Percentiles rank a stretch among this genome's conserved stretches.
phyloP scores from a whole-genome alignment of 495 filamentous ascomycete species.

The Chlorociboria aeruginascens region DNA sequence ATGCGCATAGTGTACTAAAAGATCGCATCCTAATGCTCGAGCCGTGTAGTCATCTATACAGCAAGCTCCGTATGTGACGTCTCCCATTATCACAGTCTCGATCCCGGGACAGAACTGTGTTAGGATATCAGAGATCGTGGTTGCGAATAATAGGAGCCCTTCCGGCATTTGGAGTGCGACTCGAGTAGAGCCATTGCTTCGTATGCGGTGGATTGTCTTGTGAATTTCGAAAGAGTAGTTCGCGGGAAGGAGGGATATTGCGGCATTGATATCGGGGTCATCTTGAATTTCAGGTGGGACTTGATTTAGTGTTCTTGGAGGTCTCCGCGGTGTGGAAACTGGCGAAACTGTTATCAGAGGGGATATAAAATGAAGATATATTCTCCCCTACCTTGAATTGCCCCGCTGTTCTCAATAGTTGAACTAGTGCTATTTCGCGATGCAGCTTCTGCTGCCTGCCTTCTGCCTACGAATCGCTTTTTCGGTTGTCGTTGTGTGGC shows the following conservation, averaged over 20 bases:
- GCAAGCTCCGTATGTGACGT: conserved; percentile 97
- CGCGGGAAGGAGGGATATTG: conserved; percentile 71
- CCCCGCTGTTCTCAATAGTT: conserved; percentile 48
- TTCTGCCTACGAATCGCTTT: conserved; percentile 69
- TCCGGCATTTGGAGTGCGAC: conserved; percentile 95
- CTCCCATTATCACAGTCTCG: conserved; percentile 95
- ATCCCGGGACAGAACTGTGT: conserved; percentile 85
- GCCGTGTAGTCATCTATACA: conserved; percentile 99
- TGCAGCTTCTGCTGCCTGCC: conserved; percentile 34
- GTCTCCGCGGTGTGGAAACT: conserved; percentile 49
- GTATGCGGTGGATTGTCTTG: conserved; percentile 93
- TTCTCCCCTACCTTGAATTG: conserved; percentile 42
- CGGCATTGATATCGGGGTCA: conserved; percentile 78
- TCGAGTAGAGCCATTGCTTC: conserved; percentile 58
- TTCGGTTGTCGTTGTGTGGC: conserved; percentile 44
- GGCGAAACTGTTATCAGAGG: conserved; percentile 4
- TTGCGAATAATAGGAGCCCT: conserved; percentile 88
- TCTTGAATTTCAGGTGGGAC: conserved; percentile 79
- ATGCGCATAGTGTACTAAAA: conserved; percentile 95
- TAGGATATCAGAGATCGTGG: conserved; percentile 95
- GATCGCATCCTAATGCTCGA: conserved; percentile 82
- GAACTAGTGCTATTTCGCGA: conserved; percentile 13
- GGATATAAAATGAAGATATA: not conserved
- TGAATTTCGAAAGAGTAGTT: conserved; percentile 99
- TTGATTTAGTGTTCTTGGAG: conserved; percentile 71